These are phyloP conservation scores for Hyphopichia homilentoma DNA, from an alignment of 805 yeast genomes.

Conservation along the genomic window DNA sequence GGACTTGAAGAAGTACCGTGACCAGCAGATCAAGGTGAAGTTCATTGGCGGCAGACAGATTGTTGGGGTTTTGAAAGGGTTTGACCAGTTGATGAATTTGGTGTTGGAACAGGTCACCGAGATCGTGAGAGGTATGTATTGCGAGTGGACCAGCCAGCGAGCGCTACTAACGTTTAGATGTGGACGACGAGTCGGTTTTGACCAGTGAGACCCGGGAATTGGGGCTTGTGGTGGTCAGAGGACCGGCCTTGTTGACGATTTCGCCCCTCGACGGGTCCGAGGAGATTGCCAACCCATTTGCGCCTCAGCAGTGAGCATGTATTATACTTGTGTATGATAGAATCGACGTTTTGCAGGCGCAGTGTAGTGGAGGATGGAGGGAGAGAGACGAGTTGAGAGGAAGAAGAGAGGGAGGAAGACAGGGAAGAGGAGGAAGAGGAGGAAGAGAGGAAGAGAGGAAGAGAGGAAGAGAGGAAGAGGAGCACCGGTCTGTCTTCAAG, in stretches of 20 bases:
- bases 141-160: not conserved
- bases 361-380: too few relatives aligned
- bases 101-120: constrained; percentile 73
- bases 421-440: too few relatives aligned
- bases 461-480: too few relatives aligned
- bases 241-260: constrained; percentile 70
- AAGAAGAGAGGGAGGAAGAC: too few relatives aligned
- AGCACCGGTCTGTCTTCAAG: too few relatives aligned
- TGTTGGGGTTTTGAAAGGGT: constrained; percentile 80
- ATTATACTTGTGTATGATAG: too few relatives aligned
- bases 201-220: constrained; percentile 60
- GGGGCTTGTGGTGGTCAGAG: constrained; percentile 81
- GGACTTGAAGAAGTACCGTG: constrained; percentile 73
- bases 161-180: constrained; percentile 38
- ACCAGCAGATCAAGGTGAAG: constrained; percentile 68
- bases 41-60: constrained; percentile 84
- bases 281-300: constrained; percentile 67
- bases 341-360: too few relatives aligned
- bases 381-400: not conserved
- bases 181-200: constrained; percentile 55
- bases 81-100: constrained; percentile 75
- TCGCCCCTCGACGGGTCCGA: constrained; percentile 74
- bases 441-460: too few relatives aligned
- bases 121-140: constrained; percentile 48
- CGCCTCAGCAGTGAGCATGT: constrained; percentile 7